Evolutionary conservation across 352 stramenopile genomes (phyloP), one percentile per base, ranked within the genome.

Genomic region (Pythium biforme): DNA sequence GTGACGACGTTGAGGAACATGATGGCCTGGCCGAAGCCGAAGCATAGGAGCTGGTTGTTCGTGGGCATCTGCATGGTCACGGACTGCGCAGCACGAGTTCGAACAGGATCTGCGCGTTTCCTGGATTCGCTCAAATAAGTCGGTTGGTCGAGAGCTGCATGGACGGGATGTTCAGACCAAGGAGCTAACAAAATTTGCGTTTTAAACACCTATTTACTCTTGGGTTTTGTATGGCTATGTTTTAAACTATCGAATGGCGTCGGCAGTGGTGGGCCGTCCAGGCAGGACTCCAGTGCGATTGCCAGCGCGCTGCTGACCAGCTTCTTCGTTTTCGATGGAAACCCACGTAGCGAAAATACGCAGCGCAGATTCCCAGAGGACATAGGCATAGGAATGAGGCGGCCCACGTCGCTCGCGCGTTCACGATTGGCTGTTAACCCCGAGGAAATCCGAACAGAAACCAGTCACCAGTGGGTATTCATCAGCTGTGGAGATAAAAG

Each of bases 21-120:
- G 68, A 89, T 88, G 62, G 69, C 66, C 72, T 89, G 80, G 62
- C 80, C 80, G 59, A 84, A 89, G 75, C 73, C 75, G 62, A 87
- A 79, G 69, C 70, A 84, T 33, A 82, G 51, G 50, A 82, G 66
- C 71, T 86, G 77, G 73, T 62, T 61, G 41, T 45, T 26, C 50
- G 39, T 22, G 1, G 45, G 37, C 26, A 47, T 23, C 41, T 47
- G 27, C 59, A 66, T 66, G 40, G 49, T 46, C n/a, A n/a, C n/a
- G 15, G 17, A 48, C 41, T 49, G n/a, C 2, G 19, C 8, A 7
- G 8, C 25, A 11, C 26, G 29, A 12, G 15, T 22, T 54, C 25
- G n/a, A 49, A 46, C 8, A 23, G 8, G 39, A 22, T 23, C 11
- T 46, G 39, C 11, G 39, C n/a, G 15, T 46, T 37, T 55, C 43